These are phyloP conservation scores for Carex myosuroides DNA, from an alignment of 176 grass and related monocot genomes.

Conservation along the genomic window DNA sequence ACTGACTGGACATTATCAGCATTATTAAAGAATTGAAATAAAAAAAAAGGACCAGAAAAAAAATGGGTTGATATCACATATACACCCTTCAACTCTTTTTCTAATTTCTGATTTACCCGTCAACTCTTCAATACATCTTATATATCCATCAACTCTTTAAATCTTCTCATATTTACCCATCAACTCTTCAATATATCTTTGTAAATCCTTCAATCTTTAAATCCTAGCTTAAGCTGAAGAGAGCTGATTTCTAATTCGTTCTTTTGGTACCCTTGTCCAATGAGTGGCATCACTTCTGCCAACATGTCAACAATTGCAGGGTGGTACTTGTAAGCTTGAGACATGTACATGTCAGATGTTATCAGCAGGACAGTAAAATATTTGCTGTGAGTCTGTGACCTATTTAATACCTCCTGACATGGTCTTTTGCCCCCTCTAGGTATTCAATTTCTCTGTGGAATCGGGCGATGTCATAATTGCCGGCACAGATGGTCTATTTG, in stretches of 20 bases:
- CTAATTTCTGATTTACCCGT: too few relatives aligned
- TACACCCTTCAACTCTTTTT: too few relatives aligned
- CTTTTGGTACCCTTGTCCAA: background rate
- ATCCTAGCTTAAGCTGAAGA: background rate
- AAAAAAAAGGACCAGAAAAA: background rate
- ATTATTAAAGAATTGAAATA: background rate
- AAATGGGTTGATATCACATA: too few relatives aligned
- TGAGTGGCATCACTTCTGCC: background rate
- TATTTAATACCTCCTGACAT: background rate
- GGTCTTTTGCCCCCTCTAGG: slow-evolving; percentile 27
- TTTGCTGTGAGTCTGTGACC: background rate
- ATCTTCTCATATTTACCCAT: too few relatives aligned
- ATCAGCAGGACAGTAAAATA: background rate
- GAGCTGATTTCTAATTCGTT: background rate
- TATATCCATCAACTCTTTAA: too few relatives aligned
- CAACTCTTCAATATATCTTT: background rate
- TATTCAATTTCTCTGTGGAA: slow-evolving; percentile 62
- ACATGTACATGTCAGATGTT: background rate
- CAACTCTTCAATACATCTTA: too few relatives aligned
- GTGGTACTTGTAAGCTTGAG: background rate
- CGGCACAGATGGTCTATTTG: slow-evolving; percentile 92
- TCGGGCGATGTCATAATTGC: slow-evolving; percentile 76
- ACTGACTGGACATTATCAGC: background rate
- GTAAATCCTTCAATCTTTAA: too few relatives aligned
- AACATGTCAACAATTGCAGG: background rate